These are phyloP conservation scores for Eutypella sp. DNA, from an alignment of 2,329 filamentous ascomycete genomes.

Conservation along the genomic window DNA sequence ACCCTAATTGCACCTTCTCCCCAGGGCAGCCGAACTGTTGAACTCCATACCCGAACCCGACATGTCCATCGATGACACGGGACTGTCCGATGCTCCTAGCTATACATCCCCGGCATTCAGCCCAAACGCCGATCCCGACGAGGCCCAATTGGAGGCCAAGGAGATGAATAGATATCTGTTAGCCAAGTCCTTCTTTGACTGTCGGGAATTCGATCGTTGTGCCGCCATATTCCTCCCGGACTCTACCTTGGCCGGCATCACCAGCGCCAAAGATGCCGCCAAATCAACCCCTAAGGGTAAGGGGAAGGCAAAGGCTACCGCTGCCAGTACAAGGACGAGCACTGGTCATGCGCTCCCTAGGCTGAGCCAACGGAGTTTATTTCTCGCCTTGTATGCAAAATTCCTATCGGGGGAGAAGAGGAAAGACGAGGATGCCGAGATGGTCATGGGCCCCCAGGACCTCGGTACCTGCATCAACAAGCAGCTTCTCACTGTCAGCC, in stretches of 20 bases:
- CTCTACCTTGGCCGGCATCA: slow-evolving; percentile 63
- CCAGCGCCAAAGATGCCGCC: slow-evolving; percentile 44
- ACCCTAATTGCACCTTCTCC: slow-evolving; percentile 9
- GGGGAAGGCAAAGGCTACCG: slow-evolving; percentile 58
- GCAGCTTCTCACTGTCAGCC: slow-evolving; percentile 71
- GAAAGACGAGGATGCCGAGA: slow-evolving; percentile 94
- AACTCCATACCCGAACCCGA: slow-evolving; percentile 66
- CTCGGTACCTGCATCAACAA: slow-evolving; percentile 80
- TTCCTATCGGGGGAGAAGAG: slow-evolving; percentile 92
- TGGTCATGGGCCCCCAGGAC: slow-evolving; percentile 92
- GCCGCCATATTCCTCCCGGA: slow-evolving; percentile 84
- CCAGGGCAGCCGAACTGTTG: slow-evolving; percentile 89
- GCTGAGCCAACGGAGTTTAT: slow-evolving; percentile 86
- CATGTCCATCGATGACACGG: slow-evolving; percentile 22
- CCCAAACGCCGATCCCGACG: slow-evolving; percentile 61
- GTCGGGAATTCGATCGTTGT: slow-evolving; percentile 89
- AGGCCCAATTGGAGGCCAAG: slow-evolving; percentile 69
- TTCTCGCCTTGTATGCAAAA: slow-evolving; percentile 87
- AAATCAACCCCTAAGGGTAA: slow-evolving; percentile 38
- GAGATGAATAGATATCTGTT: slow-evolving; percentile 82
- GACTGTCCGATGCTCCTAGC: slow-evolving; percentile 29
- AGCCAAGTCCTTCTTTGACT: slow-evolving; percentile 92
- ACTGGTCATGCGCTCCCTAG: slow-evolving; percentile 37
- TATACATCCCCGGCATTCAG: slow-evolving; percentile 45
- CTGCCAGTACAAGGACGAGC: slow-evolving; percentile 15